These are phyloP conservation scores for Juglanconis juglandina DNA, from an alignment of 2,329 filamentous ascomycete genomes.

Conservation along the genomic window DNA sequence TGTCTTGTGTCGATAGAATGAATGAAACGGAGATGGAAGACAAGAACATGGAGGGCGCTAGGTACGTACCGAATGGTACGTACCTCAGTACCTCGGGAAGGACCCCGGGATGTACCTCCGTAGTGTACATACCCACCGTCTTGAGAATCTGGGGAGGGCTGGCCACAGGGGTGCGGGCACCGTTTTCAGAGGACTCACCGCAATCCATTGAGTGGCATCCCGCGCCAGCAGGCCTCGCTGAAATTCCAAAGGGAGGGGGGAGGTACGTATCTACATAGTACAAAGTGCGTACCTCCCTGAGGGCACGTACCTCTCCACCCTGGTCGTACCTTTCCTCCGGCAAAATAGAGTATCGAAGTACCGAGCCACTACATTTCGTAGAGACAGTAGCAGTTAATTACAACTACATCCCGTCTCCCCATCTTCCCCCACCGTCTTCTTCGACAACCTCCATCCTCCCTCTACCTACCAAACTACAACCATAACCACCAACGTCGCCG, in stretches of 20 bases:
- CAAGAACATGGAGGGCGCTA: background rate
- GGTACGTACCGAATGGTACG: no score
- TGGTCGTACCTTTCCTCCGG: constrained; percentile 1
- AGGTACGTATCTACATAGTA: background rate
- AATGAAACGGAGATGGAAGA: no score
- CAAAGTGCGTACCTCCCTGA: constrained; percentile 6
- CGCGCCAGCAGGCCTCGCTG: background rate
- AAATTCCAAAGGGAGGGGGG: constrained; percentile 5
- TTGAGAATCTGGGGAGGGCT: no score
- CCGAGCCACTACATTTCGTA: constrained; percentile 11
- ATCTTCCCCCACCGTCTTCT: constrained; percentile 15
- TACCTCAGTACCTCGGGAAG: background rate
- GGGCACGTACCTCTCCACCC: constrained; percentile 13
- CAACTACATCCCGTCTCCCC: constrained; percentile 23
- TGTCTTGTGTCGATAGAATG: no score
- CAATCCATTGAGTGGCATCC: background rate
- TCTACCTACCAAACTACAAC: constrained; percentile 10
- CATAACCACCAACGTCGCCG: constrained; percentile 2
- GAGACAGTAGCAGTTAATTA: constrained; percentile 22
- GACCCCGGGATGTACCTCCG: background rate
- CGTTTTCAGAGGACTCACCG: background rate
- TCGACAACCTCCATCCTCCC: constrained; percentile 18
- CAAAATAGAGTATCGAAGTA: constrained; percentile 19
- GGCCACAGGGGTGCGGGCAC: no score
- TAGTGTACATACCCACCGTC: no score